Base-by-base conservation (phyloP, 2,329 filamentous ascomycete species). In the Ceratocystis variospora region DNA sequence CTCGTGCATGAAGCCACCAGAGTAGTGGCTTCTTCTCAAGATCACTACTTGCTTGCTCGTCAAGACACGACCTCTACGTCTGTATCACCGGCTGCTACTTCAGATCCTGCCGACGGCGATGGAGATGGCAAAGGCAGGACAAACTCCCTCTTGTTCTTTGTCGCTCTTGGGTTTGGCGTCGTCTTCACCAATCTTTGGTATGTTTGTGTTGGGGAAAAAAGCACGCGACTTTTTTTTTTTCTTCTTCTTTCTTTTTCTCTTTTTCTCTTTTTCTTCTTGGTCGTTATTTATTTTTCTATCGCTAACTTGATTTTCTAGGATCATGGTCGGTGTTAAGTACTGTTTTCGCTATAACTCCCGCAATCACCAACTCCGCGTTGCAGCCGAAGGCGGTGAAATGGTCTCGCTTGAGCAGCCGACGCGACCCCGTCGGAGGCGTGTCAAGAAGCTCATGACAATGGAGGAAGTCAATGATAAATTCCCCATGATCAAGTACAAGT, bases 361-460 rank as follows among this genome's bases (percentile, higher is more conserved):
- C 68, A 95, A 95, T 73, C 87, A 94, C 63, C 86, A 87, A 68
- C 78, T 90, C 72, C 86, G 90, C 78, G 83, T 77, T 79, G 33
- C 62, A n/a, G 89, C 80, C 70, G 89, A 91, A 71, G 89, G 92
- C 70, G 88, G 89, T 74, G 92, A 96, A 69, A 89, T 88, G 17
- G 95, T 99, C 72, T 91, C 91, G 69, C 79, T 99, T 70, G 84
- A 92, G 67, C 83, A 87, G 67, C 91, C 97, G 83, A 89, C 90
- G 67, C 77, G 90, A 68, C 87, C 90, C 63, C 85, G 94, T 67
- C 84, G 93, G 72, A 84, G 93, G 70, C 85, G 92, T 68, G 94
- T 99, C 76, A 99, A 99, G 85, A 99, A 96, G 76, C 77, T 99
- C 71, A 97, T 99, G 94, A 89, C 89, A 1, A 96, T 97, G 86